Evolutionary conservation across 352 stramenopile genomes (phyloP).

Genomic region (Globisporangium nunn): DNA sequence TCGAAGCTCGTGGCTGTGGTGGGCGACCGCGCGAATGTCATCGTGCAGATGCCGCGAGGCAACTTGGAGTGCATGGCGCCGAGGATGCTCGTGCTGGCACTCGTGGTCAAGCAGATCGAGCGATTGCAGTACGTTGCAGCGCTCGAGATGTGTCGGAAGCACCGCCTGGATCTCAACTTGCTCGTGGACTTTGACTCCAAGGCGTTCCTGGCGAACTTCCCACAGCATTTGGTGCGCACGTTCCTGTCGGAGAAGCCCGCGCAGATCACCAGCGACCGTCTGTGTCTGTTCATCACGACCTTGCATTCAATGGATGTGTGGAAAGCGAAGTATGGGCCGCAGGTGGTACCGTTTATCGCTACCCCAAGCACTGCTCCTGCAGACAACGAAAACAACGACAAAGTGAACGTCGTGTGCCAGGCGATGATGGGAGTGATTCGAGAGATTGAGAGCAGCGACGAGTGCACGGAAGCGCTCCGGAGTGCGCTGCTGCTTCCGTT

Average conservation of each 20-base stretch:
- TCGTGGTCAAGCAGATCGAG: constrained; percentile 36
- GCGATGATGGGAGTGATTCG: constrained; percentile 30
- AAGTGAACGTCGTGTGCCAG: constrained; percentile 55
- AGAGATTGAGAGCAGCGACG: constrained; percentile 18
- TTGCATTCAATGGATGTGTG: constrained; percentile 64
- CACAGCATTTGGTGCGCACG: constrained; percentile 19
- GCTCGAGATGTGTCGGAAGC: constrained; percentile 65
- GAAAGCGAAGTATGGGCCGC: constrained; percentile 50
- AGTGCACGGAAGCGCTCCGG: constrained; percentile 6
- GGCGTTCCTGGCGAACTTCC: constrained; percentile 33
- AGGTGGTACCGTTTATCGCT: constrained; percentile 24
- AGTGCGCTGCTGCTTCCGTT: constrained; percentile 51
- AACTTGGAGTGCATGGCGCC: constrained; percentile 69
- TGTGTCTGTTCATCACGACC: constrained; percentile 75
- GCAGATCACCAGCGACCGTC: constrained; percentile 42
- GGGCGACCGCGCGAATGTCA: constrained; percentile 39
- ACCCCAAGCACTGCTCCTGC: background rate
- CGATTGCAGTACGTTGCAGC: constrained; percentile 32
- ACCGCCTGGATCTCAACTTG: constrained; percentile 74
- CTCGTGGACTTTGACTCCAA: constrained; percentile 53
- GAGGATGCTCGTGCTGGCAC: constrained; percentile 46
- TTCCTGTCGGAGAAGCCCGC: constrained; percentile 24
- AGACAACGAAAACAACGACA: constrained; percentile 14
- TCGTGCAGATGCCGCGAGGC: constrained; percentile 70
- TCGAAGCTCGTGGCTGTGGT: constrained; percentile 52